Conservation (phyloP, 2,329 filamentous ascomycete genomes). For the Aureobasidium sp. region DNA sequence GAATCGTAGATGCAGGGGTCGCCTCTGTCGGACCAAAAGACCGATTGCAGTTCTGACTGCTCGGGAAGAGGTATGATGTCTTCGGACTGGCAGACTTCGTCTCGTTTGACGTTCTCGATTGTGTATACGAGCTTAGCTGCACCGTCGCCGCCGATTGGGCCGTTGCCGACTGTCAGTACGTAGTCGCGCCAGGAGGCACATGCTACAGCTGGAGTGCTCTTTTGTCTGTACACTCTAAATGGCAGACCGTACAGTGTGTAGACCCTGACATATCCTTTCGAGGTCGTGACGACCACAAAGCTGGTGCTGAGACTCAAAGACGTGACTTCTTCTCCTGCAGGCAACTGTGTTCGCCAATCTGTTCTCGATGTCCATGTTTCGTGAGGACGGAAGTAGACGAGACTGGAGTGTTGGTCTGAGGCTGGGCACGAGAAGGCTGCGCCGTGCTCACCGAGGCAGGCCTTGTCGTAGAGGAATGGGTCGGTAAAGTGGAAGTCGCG, state of each 20-base stretch:
- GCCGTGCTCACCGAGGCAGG: conserved; percentile 78
- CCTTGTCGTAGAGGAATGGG: conserved; percentile 91
- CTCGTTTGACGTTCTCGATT: conserved; percentile 88
- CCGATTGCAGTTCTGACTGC: conserved; percentile 64
- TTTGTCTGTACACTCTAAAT: conserved; percentile 81
- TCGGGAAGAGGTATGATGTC: conserved; percentile 81
- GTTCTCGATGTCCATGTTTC: conserved; percentile 89
- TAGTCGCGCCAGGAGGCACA: conserved; percentile 95
- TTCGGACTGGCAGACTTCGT: conserved; percentile 90
- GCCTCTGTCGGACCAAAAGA: conserved; percentile 90
- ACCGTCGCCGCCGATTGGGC: conserved; percentile 72
- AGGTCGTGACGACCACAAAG: conserved; percentile 84
- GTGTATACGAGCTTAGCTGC: conserved; percentile 75
- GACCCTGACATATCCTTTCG: conserved; percentile 78
- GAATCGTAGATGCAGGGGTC: conserved; percentile 96
- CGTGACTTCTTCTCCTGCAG: conserved; percentile 74
- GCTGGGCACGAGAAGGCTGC: conserved; percentile 78
- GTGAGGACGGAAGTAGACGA: conserved; percentile 93
- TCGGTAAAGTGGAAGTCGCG: conserved; percentile 97
- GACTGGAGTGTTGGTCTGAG: conserved; percentile 58
- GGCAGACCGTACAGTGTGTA: conserved; percentile 91
- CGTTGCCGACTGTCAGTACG: conserved; percentile 92
- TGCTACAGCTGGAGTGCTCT: conserved; percentile 81
- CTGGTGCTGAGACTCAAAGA: conserved; percentile 88
- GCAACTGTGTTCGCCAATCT: conserved; percentile 87